phyloP scores from a whole-genome alignment of 2,329 filamentous ascomycete genomes.

The Boeremia lycopersici region DNA sequence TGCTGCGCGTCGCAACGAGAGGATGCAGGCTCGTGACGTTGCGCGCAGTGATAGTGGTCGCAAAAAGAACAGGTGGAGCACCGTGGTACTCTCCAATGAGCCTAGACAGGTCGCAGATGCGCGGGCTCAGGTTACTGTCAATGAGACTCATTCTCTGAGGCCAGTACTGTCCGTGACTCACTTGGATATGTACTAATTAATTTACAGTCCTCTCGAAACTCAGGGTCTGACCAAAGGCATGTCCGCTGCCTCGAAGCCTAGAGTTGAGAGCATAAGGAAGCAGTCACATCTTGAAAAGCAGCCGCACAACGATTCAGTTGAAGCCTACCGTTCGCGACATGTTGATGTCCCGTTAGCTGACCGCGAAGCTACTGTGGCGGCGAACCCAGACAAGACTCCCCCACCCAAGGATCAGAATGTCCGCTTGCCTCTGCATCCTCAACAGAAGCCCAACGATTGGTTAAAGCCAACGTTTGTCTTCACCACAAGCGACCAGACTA shows the following conservation, averaged over 20 bases:
- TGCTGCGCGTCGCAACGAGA: not conserved
- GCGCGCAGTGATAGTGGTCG: not conserved
- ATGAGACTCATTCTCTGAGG: not conserved
- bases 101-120: not conserved
- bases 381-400: not conserved
- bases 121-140: not conserved
- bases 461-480: not conserved
- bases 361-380: not conserved
- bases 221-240: too few species aligned
- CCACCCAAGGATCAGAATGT: not conserved
- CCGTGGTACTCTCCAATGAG: not conserved
- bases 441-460: not conserved
- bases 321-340: not conserved
- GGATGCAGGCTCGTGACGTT: not conserved
- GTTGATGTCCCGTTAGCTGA: not conserved
- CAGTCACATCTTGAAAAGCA: too few species aligned
- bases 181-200: not conserved
- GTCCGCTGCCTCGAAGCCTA: not conserved
- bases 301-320: not conserved
- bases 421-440: not conserved
- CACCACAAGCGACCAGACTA: not conserved
- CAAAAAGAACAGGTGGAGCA: conserved; percentile 2
- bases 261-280: not conserved
- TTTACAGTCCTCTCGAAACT: not conserved
- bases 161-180: not conserved